Evolutionary conservation across 129 eudicot genomes (phyloP).

Genomic region (Smallanthus sonchifolius): DNA sequence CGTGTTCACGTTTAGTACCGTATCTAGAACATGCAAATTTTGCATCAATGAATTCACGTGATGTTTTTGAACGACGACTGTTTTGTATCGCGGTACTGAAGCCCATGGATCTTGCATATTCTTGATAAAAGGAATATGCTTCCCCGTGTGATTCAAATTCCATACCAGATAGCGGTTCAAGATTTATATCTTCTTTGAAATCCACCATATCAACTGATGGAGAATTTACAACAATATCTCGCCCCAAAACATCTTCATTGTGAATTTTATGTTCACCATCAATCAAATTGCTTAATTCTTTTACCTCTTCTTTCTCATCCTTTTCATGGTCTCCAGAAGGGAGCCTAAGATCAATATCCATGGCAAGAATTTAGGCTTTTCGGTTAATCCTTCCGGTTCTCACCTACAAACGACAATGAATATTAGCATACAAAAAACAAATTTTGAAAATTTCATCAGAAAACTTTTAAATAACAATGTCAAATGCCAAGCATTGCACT

Average conservation of each 20-base stretch:
- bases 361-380: slow-evolving; percentile 25
- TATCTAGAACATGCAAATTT: slow-evolving; percentile 96
- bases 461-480: background rate
- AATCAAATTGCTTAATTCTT: slow-evolving; percentile 42
- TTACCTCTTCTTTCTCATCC: slow-evolving; percentile 54
- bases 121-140: slow-evolving; percentile 92
- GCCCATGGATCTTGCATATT: slow-evolving; percentile 86
- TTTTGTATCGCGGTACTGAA: slow-evolving; percentile 88
- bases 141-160: slow-evolving; percentile 93
- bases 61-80: slow-evolving; percentile 86
- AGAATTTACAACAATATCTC: slow-evolving; percentile 20
- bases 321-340: slow-evolving; percentile 87
- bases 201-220: slow-evolving; percentile 42
- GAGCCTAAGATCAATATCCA: slow-evolving; percentile 93
- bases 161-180: slow-evolving; percentile 91
- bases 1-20: slow-evolving; percentile 93
- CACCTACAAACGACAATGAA: slow-evolving; percentile 27
- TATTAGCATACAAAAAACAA: slow-evolving; percentile 10
- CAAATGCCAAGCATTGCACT: background rate
- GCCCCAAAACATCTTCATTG: slow-evolving; percentile 40
- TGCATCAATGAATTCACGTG: slow-evolving; percentile 90
- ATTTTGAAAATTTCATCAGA: background rate
- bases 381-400: slow-evolving; percentile 6
- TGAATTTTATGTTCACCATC: slow-evolving; percentile 59
- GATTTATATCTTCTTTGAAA: slow-evolving; percentile 59